Evolutionary conservation across 139 green algal species (phyloP), one percentile per base, ranked within the genome.

Genomic region (Ettlia oleoabundans): DNA sequence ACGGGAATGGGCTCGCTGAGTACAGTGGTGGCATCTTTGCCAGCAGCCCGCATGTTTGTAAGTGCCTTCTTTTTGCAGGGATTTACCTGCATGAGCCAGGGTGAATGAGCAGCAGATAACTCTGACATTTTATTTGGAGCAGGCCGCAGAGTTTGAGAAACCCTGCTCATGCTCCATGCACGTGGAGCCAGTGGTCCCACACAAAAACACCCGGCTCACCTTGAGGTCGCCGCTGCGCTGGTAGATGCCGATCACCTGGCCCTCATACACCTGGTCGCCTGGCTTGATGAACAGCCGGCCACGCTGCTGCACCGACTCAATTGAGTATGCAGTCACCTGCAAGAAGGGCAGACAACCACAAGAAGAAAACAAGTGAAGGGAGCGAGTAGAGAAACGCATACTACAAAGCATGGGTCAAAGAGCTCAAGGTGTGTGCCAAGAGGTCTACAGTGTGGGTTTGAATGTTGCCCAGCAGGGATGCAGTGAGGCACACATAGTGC

Each of bases 241-340:
- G 91, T 99, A 95, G 84, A 99, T 94, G 61, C 97, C 97, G 5
- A 99, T 86, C 22, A 97, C 92, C 89, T 96, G 91, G n/a, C 94
- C 95, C 91, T 97, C 93, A 80, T 99, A 99, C 52, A 99, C 92
- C 42, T 93, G 61, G 37, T 96, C 90, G 22, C 95, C 96, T 4
- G 97, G 96, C 22, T 86, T 82, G 13, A 94, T 72, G 86, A 99
- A 98, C 86, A 99, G 76, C 68, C 90, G 80, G 47, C 97, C 97
- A 30, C 97, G 89, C 69, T 97, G 93, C 89, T 99, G 96, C 7
- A 90, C 93, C 37, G 61, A 91, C 76, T 98, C 92, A 19, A 99
- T 55, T 5, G 97, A 95, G 80, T 99, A 99, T 0, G 94, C 86
- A 4, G 90, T 94, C 3, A 88, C 88, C 71, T 78, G 71, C 32